Base-by-base conservation (phyloP, 768 basidiomycete genomes). In the Saitozyma podzolica region DNA sequence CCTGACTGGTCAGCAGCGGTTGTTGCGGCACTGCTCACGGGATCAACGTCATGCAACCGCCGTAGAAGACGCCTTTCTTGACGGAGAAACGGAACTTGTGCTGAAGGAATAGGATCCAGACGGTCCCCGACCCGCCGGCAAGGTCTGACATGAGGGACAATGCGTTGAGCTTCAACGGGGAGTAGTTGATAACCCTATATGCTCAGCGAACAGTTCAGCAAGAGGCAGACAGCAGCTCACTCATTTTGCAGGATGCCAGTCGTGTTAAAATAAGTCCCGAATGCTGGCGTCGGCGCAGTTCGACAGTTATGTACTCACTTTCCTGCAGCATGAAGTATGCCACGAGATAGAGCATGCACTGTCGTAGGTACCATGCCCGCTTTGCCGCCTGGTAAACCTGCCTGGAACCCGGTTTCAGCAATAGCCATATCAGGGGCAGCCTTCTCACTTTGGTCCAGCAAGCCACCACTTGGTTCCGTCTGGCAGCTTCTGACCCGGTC, bases 401-500 rank as follows among this genome's bases (percentile, higher is more conserved):
- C 42, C 56, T 64, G 29, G 11, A 13, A 29, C 29, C 29, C 29
- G 37, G 20, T 19, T 9, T n/a, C 19, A 16, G 43, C 17, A 13
- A 13, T 14, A 20, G 20, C 19, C 9, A 2, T 45, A 11, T 14
- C 40, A n/a, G 20, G 20, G 19, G 10, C n/a, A 43, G 19, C 6
- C 52, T 11, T 56, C 61, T 49, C 17, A 62, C 61, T 58, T 19
- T 14, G 63, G 63, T 41, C 63, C 63, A 43, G 54, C 63, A 13
- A 13, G 39, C 63, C 58, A 65, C 40, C 20, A 20, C 8, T 14
- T 19, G 17, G 53, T 41, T 1, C 59, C 59, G 10, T 48, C 54
- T 19, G 63, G 63, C 14, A 65, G n/a, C 41, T 65, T 41, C 50
- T 65, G 64, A 37, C 59, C 64, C 8, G 64, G 64, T 41, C 64